Percentiles rank a stretch among this genome's conserved stretches.
phyloP scores from a whole-genome alignment of 371 early-diverging fungal species.

The Apophysomyces variabilis region DNA sequence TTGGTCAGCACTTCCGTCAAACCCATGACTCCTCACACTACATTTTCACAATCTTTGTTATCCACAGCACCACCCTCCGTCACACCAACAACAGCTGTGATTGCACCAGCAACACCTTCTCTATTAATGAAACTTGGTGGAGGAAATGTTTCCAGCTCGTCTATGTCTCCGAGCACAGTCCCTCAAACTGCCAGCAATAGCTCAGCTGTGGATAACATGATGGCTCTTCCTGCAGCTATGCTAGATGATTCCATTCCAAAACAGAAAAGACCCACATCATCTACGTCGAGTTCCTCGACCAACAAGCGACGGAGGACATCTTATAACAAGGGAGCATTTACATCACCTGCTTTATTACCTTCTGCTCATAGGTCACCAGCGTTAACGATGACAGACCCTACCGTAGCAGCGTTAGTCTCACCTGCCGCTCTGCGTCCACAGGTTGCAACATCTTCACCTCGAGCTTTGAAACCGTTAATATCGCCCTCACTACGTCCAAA shows the following conservation, averaged over 20 bases:
- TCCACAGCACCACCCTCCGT: background rate
- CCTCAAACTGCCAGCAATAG: background rate
- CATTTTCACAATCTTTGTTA: conserved; percentile 14
- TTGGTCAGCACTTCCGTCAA: conserved; percentile 19
- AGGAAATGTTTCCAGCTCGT: conserved; percentile 30
- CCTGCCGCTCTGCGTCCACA: conserved; percentile 40
- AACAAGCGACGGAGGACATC: conserved; percentile 14
- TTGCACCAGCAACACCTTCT: conserved; percentile 66
- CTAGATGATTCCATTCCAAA: conserved; percentile 29
- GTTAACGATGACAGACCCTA: conserved; percentile 20
- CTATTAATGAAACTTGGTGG: conserved; percentile 66
- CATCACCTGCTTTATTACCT: conserved; percentile 30
- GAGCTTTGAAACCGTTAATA: conserved; percentile 50
- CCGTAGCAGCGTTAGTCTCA: conserved; percentile 40
- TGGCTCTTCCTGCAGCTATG: conserved; percentile 47
- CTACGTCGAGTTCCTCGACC: background rate
- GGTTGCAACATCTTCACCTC: conserved; percentile 35
- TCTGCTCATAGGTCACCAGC: conserved; percentile 25
- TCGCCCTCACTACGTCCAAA: conserved; percentile 59
- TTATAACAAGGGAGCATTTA: conserved; percentile 23
- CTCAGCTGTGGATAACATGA: conserved; percentile 41
- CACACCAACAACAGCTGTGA: background rate
- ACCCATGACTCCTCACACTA: conserved; percentile 21
- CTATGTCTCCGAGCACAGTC: conserved; percentile 17
- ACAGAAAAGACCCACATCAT: conserved; percentile 24